Evolutionary conservation across 1,284 basidiomycete species (phyloP), one percentile per base, ranked within the genome.

Genomic region (Mycena citricolor): DNA sequence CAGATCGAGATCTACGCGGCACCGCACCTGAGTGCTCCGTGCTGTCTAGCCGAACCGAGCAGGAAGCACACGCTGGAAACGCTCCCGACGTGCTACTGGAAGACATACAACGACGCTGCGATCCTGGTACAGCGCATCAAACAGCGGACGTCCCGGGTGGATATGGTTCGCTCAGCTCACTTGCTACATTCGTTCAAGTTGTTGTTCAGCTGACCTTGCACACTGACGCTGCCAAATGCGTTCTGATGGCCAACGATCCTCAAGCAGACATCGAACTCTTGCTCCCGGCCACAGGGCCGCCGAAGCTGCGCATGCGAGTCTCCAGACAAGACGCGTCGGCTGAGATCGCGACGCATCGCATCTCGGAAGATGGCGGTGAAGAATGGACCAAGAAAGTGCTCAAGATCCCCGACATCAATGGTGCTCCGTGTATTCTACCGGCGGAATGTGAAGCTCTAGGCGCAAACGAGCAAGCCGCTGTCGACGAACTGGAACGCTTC

Each of bases 191-290:
- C n/a, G n/a, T n/a, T n/a, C n/a, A n/a, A n/a, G 13, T 43, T 16
- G n/a, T 35, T 21, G 7, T 25, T 13, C 40, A 79, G 76, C 55
- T 80, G n/a, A 62, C 73, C 5, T 53, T 75, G 42, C 66, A 76
- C 52, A 60, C 65, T 29, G 52, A 58, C 2, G 57, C 61, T 1
- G 63, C 67, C 4, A 74, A 71, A 51, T 79, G 69, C 52, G 74
- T 67, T 4, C 61, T 80, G 16, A 79, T 81, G 77, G 66, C 71
- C 4, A 80, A 81, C 47, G 60, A 63, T n/a, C 73, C 77, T 22
- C 61, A 54, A 19, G 74, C 67, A 13, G 77, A 80, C 46, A 61
- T 80, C 24, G 76, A 80, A 51, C 45, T 76, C 12, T 48, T 70
- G 17, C 57, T 70, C 38, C 37, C 17, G 8, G n/a, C n/a, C n/a